Percentiles rank a stretch among this genome's conserved stretches.
Evolutionary conservation across 345 rosid genomes (phyloP).

Genomic region (Brassica nigra): DNA sequence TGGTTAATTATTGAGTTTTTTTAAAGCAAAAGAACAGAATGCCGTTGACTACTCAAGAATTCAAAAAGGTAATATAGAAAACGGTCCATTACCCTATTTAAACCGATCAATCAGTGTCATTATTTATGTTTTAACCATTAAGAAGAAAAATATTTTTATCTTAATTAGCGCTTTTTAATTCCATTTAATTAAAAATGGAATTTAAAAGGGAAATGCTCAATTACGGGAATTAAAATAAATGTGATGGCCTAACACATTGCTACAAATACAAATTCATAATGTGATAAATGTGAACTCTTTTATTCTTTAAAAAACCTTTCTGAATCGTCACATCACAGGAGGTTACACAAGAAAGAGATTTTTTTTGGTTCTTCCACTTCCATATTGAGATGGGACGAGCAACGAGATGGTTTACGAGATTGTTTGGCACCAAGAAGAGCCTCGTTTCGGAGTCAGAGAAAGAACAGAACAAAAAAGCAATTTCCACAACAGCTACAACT

Average conservation of each 20-base stretch:
- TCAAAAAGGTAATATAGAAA: background rate
- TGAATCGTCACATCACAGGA: conserved; percentile 37
- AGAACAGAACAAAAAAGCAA: conserved; percentile 58
- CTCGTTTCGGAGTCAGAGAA: conserved; percentile 46
- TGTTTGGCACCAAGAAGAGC: background rate
- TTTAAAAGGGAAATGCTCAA: conserved; percentile 9
- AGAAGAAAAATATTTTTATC: background rate
- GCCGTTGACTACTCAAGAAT: background rate
- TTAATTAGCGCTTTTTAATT: conserved; percentile 22
- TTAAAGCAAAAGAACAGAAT: background rate
- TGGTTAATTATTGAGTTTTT: background rate
- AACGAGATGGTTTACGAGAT: conserved; percentile 5
- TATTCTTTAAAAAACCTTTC: conserved; percentile 23
- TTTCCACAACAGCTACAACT: conserved; percentile 56
- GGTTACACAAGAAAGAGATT: conserved; percentile 18
- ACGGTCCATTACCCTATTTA: conserved; percentile 28
- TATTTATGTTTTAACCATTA: conserved; percentile 24
- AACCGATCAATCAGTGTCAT: conserved; percentile 24
- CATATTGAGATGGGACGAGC: conserved; percentile 61
- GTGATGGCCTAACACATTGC: conserved; percentile 23
- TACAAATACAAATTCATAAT: conserved; percentile 21
- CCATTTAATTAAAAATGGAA: background rate
- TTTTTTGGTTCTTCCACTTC: conserved; percentile 9
- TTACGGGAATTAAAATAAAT: conserved; percentile 24
- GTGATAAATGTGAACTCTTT: background rate